These are phyloP conservation scores for Termitomyces sp. DNA, from an alignment of 768 basidiomycete species.

Conservation along the genomic window DNA sequence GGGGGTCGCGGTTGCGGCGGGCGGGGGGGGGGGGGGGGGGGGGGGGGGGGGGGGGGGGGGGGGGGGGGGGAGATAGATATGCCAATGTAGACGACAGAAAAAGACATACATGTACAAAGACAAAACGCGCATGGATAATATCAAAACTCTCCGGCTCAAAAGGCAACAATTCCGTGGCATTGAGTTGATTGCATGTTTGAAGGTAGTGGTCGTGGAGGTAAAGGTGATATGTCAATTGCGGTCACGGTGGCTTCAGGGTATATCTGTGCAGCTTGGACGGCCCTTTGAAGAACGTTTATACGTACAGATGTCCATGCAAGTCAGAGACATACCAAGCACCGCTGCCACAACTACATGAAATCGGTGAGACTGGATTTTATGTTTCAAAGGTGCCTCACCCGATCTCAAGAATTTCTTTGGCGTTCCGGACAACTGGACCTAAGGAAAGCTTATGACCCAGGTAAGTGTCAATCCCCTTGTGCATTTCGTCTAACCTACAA, in stretches of 20 bases:
- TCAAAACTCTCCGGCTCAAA: not conserved
- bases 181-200: not conserved
- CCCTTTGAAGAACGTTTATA: not conserved
- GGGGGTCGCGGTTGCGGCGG: too few species aligned
- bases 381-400: not conserved
- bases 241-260: conserved; percentile 4
- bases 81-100: too few species aligned
- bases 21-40: too few species aligned
- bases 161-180: not conserved
- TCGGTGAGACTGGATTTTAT: not conserved
- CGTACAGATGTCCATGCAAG: not conserved
- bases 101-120: too few species aligned
- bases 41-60: too few species aligned
- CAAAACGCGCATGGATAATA: not conserved
- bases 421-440: not conserved
- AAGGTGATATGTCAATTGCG: not conserved
- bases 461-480: not conserved
- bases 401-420: not conserved
- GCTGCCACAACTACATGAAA: not conserved
- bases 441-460: conserved; percentile 1
- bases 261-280: not conserved
- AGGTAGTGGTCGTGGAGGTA: not conserved
- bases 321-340: not conserved
- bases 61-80: too few species aligned
- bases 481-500: not conserved